Base-by-base conservation (phyloP, 331 rosid genomes). In the Malus hybrid region DNA sequence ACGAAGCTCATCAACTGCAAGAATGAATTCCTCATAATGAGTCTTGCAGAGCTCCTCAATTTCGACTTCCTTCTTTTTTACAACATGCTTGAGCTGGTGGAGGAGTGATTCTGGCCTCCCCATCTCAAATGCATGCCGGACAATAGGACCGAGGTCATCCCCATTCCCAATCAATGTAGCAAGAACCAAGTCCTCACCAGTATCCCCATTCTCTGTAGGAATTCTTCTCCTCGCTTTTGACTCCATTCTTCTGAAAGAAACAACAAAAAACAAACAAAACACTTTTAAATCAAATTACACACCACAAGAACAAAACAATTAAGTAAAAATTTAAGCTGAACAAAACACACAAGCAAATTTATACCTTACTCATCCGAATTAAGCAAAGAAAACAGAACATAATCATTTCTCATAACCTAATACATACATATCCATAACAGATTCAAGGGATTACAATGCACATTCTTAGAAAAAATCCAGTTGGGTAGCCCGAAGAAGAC, bases 11-110 rank as follows among this genome's bases (percentile, higher is more conserved):
- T 94, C 97, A n/a, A 94, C 99, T 0, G 99, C 99, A 10, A 79
- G 85, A 76, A 92, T 94, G 87, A 94, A 94, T 81, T 94, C 96
- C 87, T 94, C 99, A 44, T 94, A 94, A 74, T 94, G 97, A 4
- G 92, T 94, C 88, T 94, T 94, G 87, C 99, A 94, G 78, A 94
- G 89, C 24, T 89, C 97, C 87, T 94, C 99, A 6, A 94, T 94
- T 71, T 90, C 97, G n/a, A 84, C 92, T 83, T 92, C 99, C 67
- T 89, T 90, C 85, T 92, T 92, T 85, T 78, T 92, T 63, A 94
- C 96, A 32, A 94, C 90, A 16, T 62, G 80, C 75, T 86, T 86
- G 64, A 94, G 90, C 82, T 90, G 99, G 76, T 88, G 92, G 42
- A 92, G 92, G 56, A 94, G 96, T 52, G 87, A 86, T 68, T 90